Conservation (phyloP, 2,329 filamentous ascomycete genomes). For the Leptographium procerum region DNA sequence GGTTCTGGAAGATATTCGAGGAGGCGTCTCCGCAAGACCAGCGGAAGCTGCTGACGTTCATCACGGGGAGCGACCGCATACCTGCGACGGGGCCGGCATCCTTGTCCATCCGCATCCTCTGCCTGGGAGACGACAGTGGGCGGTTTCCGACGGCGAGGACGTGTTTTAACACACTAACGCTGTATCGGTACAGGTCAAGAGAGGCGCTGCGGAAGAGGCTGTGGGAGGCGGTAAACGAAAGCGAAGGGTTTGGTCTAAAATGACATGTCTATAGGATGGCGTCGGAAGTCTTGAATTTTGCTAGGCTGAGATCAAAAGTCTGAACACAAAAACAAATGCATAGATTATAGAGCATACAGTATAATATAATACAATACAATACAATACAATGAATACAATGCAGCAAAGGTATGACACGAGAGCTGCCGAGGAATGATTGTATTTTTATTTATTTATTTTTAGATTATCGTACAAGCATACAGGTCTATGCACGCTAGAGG, state of each 20-base stretch:
- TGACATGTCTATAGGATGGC: constrained; percentile 21
- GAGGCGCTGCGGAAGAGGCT: constrained; percentile 59
- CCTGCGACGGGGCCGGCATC: constrained; percentile 78
- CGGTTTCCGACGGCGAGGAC: constrained; percentile 79
- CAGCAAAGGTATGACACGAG: no score
- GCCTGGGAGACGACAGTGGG: constrained; percentile 60
- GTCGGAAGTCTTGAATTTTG: not conserved
- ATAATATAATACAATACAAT: not conserved
- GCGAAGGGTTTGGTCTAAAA: constrained; percentile 86
- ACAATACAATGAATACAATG: no score
- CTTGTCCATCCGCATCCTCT: constrained; percentile 63
- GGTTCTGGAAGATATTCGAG: constrained; percentile 84
- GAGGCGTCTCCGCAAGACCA: constrained; percentile 55
- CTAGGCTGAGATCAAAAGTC: not conserved
- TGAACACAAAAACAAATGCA: not conserved
- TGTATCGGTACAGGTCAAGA: constrained; percentile 60
- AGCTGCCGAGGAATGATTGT: no score
- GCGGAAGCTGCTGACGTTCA: constrained; percentile 69
- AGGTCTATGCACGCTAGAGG: not conserved
- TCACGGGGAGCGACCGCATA: constrained; percentile 83
- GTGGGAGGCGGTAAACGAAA: constrained; percentile 80
- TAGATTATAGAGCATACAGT: not conserved
- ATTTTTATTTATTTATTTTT: not conserved
- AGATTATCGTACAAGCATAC: not conserved
- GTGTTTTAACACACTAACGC: constrained; percentile 75